Conservation (phyloP, 371 early-diverging fungal species). For the Rozella allomycis region DNA sequence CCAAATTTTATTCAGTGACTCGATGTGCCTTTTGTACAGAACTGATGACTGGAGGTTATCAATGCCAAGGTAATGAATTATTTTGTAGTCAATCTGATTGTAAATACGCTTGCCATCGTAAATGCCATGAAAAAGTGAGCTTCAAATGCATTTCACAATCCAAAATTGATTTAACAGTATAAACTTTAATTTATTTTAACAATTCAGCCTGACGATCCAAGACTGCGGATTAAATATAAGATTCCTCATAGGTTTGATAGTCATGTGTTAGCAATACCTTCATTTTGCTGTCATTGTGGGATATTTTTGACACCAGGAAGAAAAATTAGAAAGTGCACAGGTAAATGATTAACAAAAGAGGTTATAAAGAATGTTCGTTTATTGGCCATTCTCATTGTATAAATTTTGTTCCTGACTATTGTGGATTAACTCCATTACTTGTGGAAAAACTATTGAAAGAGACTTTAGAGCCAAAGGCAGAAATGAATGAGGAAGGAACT, state of each 20-base stretch:
- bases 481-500: conserved; percentile 3
- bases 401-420: conserved; percentile 68
- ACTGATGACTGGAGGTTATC: conserved; percentile 35
- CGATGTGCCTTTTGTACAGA: conserved; percentile 81
- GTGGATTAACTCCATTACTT: conserved; percentile 65
- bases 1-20: conserved; percentile 71
- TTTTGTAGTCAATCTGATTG: conserved; percentile 29
- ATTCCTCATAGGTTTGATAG: conserved; percentile 81
- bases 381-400: conserved; percentile 66
- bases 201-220: conserved; percentile 11
- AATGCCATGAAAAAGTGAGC: conserved; percentile 59
- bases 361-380: conserved; percentile 38
- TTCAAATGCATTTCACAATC: conserved; percentile 67
- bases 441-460: conserved; percentile 55
- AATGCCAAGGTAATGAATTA: conserved; percentile 52
- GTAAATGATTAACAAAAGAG: conserved; percentile 3
- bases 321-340: too few species aligned
- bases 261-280: conserved; percentile 45
- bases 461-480: conserved; percentile 35
- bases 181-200: not conserved
- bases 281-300: conserved; percentile 96
- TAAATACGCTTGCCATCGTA: conserved; percentile 74
- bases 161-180: conserved; percentile 3
- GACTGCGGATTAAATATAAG: conserved; percentile 51
- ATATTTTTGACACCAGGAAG: conserved; percentile 64